These are phyloP conservation scores for Colletotrichum sp. DNA, from an alignment of 2,329 filamentous ascomycete species.

Conservation along the genomic window DNA sequence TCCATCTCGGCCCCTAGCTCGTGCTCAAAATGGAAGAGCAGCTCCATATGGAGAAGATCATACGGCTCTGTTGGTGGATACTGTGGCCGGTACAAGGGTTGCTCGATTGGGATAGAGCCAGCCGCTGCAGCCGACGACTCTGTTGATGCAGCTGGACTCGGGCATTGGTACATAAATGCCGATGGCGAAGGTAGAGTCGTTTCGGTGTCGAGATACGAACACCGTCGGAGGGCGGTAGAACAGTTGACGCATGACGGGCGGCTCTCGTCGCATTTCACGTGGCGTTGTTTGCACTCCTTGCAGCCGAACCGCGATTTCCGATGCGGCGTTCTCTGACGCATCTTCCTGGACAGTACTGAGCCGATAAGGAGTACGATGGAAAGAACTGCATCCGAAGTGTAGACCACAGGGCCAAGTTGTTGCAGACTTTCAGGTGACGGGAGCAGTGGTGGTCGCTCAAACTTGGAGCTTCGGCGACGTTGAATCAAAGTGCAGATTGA, in stretches of 20 bases:
- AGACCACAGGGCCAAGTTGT: background rate
- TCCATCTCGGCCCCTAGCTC: background rate
- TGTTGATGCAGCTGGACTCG: background rate
- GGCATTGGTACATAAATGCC: background rate
- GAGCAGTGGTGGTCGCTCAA: background rate
- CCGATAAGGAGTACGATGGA: background rate
- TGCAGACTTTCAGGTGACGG: background rate
- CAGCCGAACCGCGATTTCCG: conserved; percentile 46
- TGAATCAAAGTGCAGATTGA: background rate
- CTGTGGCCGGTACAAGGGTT: background rate
- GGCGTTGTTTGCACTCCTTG: conserved; percentile 43
- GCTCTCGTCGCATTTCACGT: conserved; percentile 48
- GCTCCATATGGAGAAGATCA: background rate
- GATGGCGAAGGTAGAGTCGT: background rate
- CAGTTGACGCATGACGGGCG: conserved; percentile 46
- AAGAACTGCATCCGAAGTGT: rapidly evolving
- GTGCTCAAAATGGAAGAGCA: conserved; percentile 7
- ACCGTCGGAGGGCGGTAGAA: conserved; percentile 37
- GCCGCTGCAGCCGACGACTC: background rate
- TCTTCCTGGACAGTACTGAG: background rate
- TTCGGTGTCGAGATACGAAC: conserved; percentile 30
- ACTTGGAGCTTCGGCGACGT: background rate
- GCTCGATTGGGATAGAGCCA: background rate
- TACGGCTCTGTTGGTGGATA: background rate
- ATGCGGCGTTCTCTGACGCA: conserved; percentile 26